Base-by-base conservation (phyloP, 2,329 filamentous ascomycete genomes). In the Teratosphaeria gauchensis region DNA sequence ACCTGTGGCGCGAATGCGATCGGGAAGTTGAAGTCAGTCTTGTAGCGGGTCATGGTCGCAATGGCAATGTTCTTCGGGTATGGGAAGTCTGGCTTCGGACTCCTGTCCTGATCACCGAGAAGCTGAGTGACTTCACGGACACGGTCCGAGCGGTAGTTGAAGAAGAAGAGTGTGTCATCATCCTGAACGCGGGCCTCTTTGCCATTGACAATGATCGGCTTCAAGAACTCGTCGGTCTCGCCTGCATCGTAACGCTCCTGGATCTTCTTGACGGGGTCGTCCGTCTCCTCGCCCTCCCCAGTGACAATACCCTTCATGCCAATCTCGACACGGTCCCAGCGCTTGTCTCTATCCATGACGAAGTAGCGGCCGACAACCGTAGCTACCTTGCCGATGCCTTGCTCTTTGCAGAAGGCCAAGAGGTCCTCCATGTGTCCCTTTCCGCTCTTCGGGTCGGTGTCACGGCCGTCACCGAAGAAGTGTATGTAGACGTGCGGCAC, bases 111-210 rank as follows among this genome's bases (percentile, higher is more conserved):
- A 74, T 89, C 89, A 67, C 94, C 94, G 58, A 99, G 80, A 52
- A 99, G 83, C 78, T 97, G 94, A 55, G 91, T 95, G 74, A 99
- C 88, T 76, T 99, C 94, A 68, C 94, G 89, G 56, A 92, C 92
- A 74, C 94, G 92, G 75, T 99, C 94, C 59, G 94, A 97, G 71
- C 94, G 90, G 83, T 99, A 99, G 85, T 99, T 99, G 89, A 99
- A 99, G 85, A 97, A 97, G 84, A 97, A 97, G 69, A 97, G 83
- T 57, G 90, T 92, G 73, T 99, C 94, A 66, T 88, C 82, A 72
- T 97, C 91, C 80, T 96, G 85, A 72, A 99, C 86, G 68, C 94
- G 88, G 62, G 82, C 81, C 71, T 95, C 89, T 67, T 90, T 84
- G 68, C 92, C 94, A 64, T 90, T 90, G 61, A 97, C 82, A 70